These are phyloP conservation scores for bread wheat (Triticum aestivum) DNA, from an alignment of 176 grass and related monocot species.

Conservation along the genomic window IWGSC_CS_RefSeq_v2.1 NC_057812.1:231363478-231363977, in stretches of 20 bases:
- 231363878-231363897: not conserved
- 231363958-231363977: conserved; percentile 66
- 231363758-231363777: not conserved
- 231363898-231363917: not conserved
- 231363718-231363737: not conserved
- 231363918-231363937: conserved; percentile 45
- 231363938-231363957: conserved; percentile 88
- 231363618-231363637: not conserved
- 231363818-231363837: not conserved
- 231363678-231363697: not conserved
- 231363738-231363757: not conserved
- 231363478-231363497: not conserved
- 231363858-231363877: not conserved
- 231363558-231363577: not conserved
- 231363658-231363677: not conserved
- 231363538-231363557: not conserved
- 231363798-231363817: not conserved
- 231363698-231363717: not conserved
- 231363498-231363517: not conserved
- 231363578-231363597: not conserved
- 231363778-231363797: not conserved
- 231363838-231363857: conserved; percentile 19
- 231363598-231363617: not conserved
- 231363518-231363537: not conserved
- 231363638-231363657: too few species aligned